Percentiles rank a stretch among this genome's conserved stretches.
Conservation (phyloP, 2,329 filamentous ascomycete species). For the Nemania diffusa region DNA sequence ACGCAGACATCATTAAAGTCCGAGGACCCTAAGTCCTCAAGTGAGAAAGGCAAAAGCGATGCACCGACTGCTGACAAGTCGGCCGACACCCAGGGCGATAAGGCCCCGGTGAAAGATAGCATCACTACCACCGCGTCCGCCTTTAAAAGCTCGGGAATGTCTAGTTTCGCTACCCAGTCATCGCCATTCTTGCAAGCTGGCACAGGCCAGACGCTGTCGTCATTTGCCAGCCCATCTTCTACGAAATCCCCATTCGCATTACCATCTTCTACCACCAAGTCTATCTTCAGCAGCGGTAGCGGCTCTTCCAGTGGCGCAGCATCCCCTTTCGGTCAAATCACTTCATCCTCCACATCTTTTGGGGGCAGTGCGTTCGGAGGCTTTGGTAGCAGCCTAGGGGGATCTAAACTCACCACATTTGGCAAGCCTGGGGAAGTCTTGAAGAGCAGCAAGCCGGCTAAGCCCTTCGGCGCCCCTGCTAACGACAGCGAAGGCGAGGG, state of each 20-base stretch:
- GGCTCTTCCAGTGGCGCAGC: conserved; percentile 45
- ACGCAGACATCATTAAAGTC: conserved; percentile 33
- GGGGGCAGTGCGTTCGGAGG: conserved; percentile 60
- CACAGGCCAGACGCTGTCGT: conserved; percentile 44
- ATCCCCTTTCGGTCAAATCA: conserved; percentile 47
- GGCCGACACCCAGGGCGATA: conserved; percentile 3
- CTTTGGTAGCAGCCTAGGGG: conserved; percentile 54
- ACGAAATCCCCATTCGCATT: conserved; percentile 52
- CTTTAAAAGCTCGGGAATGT: conserved; percentile 67
- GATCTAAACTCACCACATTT: conserved; percentile 72
- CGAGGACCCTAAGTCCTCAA: conserved; percentile 21
- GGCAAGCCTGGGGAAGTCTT: conserved; percentile 68
- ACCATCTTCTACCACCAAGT: conserved; percentile 56
- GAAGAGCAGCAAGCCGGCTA: conserved; percentile 70
- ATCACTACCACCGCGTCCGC: conserved; percentile 63
- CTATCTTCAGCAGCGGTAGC: conserved; percentile 59
- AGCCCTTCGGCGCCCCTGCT: conserved; percentile 81
- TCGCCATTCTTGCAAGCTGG: conserved; percentile 51
- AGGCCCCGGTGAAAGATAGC: conserved; percentile 46
- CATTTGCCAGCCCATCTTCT: conserved; percentile 61
- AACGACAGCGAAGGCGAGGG: conserved; percentile 61
- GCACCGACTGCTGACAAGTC: conserved; percentile 23
- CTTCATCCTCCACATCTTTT: conserved; percentile 42
- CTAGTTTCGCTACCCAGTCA: conserved; percentile 74
- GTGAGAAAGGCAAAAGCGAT: conserved; percentile 24